These are phyloP conservation scores for Sarcocystis neurona DNA, from an alignment of 169 alveolate species.

Conservation along the genomic window DNA sequence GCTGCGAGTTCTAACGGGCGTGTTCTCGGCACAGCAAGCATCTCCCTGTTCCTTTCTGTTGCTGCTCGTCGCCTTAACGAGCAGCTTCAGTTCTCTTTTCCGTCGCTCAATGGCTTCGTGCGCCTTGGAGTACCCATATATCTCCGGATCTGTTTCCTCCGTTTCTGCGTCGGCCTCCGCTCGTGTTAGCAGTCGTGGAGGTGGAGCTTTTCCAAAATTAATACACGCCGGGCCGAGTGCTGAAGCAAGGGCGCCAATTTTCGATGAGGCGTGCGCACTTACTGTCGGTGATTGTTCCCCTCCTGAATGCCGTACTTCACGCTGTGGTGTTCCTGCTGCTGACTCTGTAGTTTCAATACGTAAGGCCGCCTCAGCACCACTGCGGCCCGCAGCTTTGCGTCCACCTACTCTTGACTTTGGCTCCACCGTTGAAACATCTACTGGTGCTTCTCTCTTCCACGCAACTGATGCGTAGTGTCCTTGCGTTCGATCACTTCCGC, in stretches of 20 bases:
- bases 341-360: neutral
- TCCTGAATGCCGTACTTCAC: neutral
- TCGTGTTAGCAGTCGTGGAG: constrained; percentile 6
- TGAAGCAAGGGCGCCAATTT: constrained; percentile 38
- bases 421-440: no score
- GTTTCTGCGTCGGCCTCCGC: neutral
- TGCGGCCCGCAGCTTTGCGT: neutral
- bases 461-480: no score
- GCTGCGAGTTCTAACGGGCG: no score
- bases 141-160: no score
- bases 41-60: no score
- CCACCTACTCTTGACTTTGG: neutral
- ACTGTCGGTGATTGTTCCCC: neutral
- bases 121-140: no score
- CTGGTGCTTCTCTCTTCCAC: no score
- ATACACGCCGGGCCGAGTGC: constrained; percentile 21
- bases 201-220: constrained; percentile 42
- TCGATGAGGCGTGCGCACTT: constrained; percentile 2
- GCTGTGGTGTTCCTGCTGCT: neutral
- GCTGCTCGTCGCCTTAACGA: no score
- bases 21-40: no score
- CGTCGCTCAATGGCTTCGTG: no score
- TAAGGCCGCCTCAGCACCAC: neutral
- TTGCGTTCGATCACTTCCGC: no score
- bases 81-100: no score